Percentiles rank a stretch among this genome's conserved stretches.
Evolutionary conservation across 2,329 filamentous ascomycete genomes (phyloP).

Genomic region (Botrytis cinerea): DNA sequence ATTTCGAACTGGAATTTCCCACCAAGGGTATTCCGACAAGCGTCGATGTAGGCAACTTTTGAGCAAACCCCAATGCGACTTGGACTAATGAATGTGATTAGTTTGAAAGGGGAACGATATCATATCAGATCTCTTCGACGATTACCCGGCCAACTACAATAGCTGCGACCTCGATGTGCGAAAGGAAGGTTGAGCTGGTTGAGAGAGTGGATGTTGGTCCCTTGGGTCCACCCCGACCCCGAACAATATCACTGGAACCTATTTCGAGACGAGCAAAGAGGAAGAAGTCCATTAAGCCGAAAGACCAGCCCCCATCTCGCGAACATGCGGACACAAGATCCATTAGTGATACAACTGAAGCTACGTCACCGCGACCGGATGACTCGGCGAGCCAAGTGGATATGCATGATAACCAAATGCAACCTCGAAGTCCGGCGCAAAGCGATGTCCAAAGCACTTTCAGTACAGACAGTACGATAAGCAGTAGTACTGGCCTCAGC

Average conservation of each 20-base stretch:
- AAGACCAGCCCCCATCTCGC: slow-evolving; percentile 27
- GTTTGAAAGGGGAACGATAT: slow-evolving; percentile 94
- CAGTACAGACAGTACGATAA: slow-evolving; percentile 64
- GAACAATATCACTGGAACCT: slow-evolving; percentile 84
- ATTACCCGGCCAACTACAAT: slow-evolving; percentile 88
- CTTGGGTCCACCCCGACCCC: slow-evolving; percentile 71
- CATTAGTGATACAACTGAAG: slow-evolving; percentile 32
- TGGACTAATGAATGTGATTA: slow-evolving; percentile 44
- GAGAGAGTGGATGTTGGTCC: slow-evolving; percentile 84
- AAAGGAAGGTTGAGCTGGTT: slow-evolving; percentile 75
- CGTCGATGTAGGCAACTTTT: slow-evolving; percentile 72
- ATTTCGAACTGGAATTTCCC: slow-evolving; percentile 72
- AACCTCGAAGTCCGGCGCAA: slow-evolving; percentile 49
- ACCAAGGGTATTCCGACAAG: slow-evolving; percentile 77
- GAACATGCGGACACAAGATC: slow-evolving; percentile 34
- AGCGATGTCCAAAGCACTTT: slow-evolving; percentile 66
- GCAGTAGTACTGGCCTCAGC: slow-evolving; percentile 49
- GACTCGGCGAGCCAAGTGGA: slow-evolving; percentile 42
- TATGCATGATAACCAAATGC: slow-evolving; percentile 45
- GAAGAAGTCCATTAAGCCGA: slow-evolving; percentile 35
- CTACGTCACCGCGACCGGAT: slow-evolving; percentile 37
- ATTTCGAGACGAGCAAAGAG: slow-evolving; percentile 70
- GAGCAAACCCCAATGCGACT: slow-evolving; percentile 12
- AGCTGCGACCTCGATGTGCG: slow-evolving; percentile 74
- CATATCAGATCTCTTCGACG: slow-evolving; percentile 87